These are phyloP conservation scores for Dentipellis sp. DNA, from an alignment of 768 basidiomycete species.

Conservation along the genomic window DNA sequence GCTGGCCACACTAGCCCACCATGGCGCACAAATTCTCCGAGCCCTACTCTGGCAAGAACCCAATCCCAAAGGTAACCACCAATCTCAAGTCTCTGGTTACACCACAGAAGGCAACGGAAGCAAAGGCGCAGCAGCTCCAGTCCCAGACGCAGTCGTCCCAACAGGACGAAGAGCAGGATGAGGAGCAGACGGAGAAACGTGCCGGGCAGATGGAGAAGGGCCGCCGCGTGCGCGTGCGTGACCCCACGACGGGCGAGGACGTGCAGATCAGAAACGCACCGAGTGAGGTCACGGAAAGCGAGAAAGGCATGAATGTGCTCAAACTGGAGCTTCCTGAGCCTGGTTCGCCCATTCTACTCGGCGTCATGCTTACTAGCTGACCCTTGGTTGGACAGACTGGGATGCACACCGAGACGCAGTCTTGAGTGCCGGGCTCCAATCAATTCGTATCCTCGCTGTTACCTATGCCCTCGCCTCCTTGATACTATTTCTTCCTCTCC, in stretches of 20 bases:
- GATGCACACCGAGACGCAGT: slow-evolving; percentile 16
- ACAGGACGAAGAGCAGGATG: slow-evolving; percentile 12
- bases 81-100: slow-evolving; percentile 21
- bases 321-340: slow-evolving; percentile 21
- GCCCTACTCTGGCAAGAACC: slow-evolving; percentile 25
- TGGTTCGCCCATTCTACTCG: no score
- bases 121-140: slow-evolving; percentile 22
- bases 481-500: slow-evolving; percentile 10
- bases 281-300: slow-evolving; percentile 16
- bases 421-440: slow-evolving; percentile 9
- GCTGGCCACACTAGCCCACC: no score
- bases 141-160: slow-evolving; percentile 1
- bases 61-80: slow-evolving; percentile 22
- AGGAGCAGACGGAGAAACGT: slow-evolving; percentile 18
- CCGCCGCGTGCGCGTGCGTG: slow-evolving; percentile 27
- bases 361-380: not conserved
- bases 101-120: slow-evolving; percentile 21
- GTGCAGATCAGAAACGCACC: slow-evolving; percentile 39
- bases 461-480: slow-evolving; percentile 15
- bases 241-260: slow-evolving; percentile 40
- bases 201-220: slow-evolving; percentile 21
- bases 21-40: slow-evolving; percentile 4
- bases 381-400: slow-evolving; percentile 16
- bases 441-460: slow-evolving; percentile 14
- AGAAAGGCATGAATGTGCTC: slow-evolving; percentile 21